Conservation (phyloP, 2,329 filamentous ascomycete species). For the Westerdykella sp. region DNA sequence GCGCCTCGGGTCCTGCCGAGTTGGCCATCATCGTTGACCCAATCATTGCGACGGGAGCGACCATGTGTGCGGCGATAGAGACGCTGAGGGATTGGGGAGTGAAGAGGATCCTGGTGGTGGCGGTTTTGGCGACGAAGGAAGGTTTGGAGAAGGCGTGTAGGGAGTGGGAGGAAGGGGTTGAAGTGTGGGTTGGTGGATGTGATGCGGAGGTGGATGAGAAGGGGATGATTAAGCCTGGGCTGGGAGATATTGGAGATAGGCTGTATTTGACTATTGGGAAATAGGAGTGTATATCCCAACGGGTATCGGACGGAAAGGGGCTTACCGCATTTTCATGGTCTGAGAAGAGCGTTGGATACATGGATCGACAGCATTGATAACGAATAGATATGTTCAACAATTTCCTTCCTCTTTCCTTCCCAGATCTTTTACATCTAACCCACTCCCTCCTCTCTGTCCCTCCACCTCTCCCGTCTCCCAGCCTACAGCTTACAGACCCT, state of each 20-base stretch:
- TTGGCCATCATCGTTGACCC: slow-evolving; percentile 86
- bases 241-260: slow-evolving; percentile 87
- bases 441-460: too few relatives aligned
- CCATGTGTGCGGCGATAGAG: slow-evolving; percentile 81
- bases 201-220: slow-evolving; percentile 67
- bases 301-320: too few relatives aligned
- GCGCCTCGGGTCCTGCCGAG: slow-evolving; percentile 39
- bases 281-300: slow-evolving; percentile 32
- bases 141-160: slow-evolving; percentile 67
- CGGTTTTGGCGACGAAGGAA: slow-evolving; percentile 63
- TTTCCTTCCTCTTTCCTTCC: background rate
- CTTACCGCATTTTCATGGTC: background rate
- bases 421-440: background rate
- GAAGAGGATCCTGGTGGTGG: slow-evolving; percentile 69
- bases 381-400: background rate
- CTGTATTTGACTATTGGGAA: slow-evolving; percentile 87
- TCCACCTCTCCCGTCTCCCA: too few relatives aligned
- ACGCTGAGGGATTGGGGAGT: slow-evolving; percentile 88
- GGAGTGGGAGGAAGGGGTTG: slow-evolving; percentile 70
- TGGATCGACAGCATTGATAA: background rate
- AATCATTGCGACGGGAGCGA: slow-evolving; percentile 88
- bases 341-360: background rate
- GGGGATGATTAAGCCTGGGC: slow-evolving; percentile 84
- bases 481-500: slow-evolving; percentile 10
- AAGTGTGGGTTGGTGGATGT: slow-evolving; percentile 77